Conservation (phyloP, 2,329 filamentous ascomycete genomes). For the Fusarium tupiense region DNA sequence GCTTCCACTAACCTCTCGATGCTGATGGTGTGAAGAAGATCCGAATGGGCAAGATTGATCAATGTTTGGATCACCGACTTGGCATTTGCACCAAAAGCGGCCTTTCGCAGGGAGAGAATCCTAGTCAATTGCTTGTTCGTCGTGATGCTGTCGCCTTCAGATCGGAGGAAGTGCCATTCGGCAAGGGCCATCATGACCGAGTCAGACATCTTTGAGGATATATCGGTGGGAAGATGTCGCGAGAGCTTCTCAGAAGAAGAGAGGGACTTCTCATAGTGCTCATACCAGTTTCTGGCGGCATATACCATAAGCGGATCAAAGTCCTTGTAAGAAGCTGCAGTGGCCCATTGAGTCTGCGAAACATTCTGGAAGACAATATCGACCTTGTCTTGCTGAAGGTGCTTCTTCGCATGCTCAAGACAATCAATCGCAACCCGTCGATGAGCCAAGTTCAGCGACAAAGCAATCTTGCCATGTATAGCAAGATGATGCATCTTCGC, state of each 20-base stretch:
- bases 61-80: neutral
- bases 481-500: neutral
- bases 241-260: neutral
- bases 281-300: neutral
- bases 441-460: neutral
- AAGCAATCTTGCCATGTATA: neutral
- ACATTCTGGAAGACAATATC: neutral
- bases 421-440: neutral
- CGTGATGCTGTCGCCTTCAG: neutral
- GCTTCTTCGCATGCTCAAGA: neutral
- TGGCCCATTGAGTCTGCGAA: neutral
- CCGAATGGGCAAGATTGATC: neutral
- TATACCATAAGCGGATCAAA: neutral
- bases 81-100: neutral
- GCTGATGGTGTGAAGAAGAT: neutral
- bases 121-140: neutral
- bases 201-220: neutral
- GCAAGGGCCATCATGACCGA: neutral
- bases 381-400: neutral
- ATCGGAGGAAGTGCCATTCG: neutral
- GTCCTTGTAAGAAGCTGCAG: neutral
- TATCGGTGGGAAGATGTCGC: neutral
- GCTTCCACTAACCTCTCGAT: neutral
- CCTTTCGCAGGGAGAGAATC: neutral
- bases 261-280: neutral